These are phyloP conservation scores for Podospora appendiculata DNA, from an alignment of 495 filamentous ascomycete genomes.

Conservation along the genomic window DNA sequence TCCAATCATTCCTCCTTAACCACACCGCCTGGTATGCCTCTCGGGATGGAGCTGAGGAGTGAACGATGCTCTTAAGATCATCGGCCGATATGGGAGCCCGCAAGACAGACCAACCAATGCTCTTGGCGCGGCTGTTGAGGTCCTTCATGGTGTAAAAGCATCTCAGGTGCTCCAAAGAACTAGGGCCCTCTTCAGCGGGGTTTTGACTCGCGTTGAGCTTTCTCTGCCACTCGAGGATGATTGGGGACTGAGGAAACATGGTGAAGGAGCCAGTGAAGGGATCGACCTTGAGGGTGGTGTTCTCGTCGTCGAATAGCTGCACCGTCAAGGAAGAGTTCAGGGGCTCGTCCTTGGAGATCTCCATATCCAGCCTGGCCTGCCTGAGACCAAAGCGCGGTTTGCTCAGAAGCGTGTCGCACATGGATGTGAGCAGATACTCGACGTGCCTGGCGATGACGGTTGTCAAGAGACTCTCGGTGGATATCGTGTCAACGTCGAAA, in stretches of 20 bases:
- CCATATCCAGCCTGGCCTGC: slow-evolving; percentile 45
- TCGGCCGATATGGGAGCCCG: slow-evolving; percentile 48
- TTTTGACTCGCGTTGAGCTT: slow-evolving; percentile 47
- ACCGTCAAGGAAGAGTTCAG: slow-evolving; percentile 57
- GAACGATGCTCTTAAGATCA: slow-evolving; percentile 53
- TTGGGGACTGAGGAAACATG: slow-evolving; percentile 35
- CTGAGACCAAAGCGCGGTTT: slow-evolving; percentile 50
- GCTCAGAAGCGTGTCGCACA: slow-evolving; percentile 48
- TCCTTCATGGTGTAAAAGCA: slow-evolving; percentile 52
- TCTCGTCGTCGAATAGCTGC: slow-evolving; percentile 53
- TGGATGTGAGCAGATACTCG: slow-evolving; percentile 52
- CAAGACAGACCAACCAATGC: slow-evolving; percentile 53
- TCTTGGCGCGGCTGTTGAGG: slow-evolving; percentile 50
- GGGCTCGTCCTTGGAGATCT: slow-evolving; percentile 51
- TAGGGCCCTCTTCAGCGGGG: slow-evolving; percentile 45
- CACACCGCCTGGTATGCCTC: slow-evolving; percentile 53
- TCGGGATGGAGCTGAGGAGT: slow-evolving; percentile 23
- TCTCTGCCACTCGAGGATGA: slow-evolving; percentile 34
- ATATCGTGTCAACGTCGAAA: slow-evolving; percentile 59
- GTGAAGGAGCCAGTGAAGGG: slow-evolving; percentile 55
- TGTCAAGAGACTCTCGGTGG: slow-evolving; percentile 63
- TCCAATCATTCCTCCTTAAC: slow-evolving; percentile 56
- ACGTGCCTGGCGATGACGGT: slow-evolving; percentile 69
- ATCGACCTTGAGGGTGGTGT: slow-evolving; percentile 58
- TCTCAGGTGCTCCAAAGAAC: slow-evolving; percentile 49